Conservation (phyloP, 2,329 filamentous ascomycete species). For the Exserohilum rostratum region DNA sequence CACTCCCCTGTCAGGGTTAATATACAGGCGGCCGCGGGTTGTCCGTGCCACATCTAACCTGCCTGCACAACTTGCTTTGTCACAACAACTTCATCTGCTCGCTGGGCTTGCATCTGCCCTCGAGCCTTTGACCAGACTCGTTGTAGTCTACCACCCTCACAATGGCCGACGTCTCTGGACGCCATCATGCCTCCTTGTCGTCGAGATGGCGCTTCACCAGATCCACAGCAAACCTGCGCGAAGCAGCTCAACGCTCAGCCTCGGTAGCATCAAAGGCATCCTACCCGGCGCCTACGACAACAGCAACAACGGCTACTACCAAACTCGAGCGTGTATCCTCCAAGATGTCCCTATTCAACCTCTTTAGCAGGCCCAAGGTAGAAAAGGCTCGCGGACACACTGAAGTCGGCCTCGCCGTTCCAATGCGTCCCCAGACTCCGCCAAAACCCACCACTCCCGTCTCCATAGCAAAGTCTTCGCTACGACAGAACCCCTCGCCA, state of each 20-base stretch:
- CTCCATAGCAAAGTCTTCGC: conserved; percentile 36
- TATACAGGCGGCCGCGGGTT: conserved; percentile 8
- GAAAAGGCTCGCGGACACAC: conserved; percentile 55
- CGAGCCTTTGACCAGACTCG: conserved; percentile 1
- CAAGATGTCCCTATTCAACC: conserved; percentile 57
- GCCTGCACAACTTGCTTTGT: conserved; percentile 11
- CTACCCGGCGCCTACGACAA: conserved; percentile 16
- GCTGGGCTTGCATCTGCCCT: conserved; percentile 2
- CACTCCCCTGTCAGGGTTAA: conserved; percentile 16
- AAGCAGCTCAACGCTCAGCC: conserved; percentile 20
- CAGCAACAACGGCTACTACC: no score
- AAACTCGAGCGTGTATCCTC: conserved; percentile 44
- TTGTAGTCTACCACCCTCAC: conserved; percentile 3
- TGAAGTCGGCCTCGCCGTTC: conserved; percentile 50
- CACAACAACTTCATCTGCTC: conserved; percentile 10
- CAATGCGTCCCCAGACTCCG: conserved; percentile 41
- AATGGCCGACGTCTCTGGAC: conserved; percentile 25
- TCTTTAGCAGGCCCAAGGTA: conserved; percentile 58
- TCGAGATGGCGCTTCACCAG: conserved; percentile 48
- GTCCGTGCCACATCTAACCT: conserved; percentile 11
- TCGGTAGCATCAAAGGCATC: conserved; percentile 12
- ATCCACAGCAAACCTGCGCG: conserved; percentile 38
- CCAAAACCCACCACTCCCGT: conserved; percentile 25
- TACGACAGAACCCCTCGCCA: conserved; percentile 40
- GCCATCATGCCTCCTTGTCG: conserved; percentile 19